Conservation (phyloP, 345 rosid species). For the Eutrema japonicum region DNA sequence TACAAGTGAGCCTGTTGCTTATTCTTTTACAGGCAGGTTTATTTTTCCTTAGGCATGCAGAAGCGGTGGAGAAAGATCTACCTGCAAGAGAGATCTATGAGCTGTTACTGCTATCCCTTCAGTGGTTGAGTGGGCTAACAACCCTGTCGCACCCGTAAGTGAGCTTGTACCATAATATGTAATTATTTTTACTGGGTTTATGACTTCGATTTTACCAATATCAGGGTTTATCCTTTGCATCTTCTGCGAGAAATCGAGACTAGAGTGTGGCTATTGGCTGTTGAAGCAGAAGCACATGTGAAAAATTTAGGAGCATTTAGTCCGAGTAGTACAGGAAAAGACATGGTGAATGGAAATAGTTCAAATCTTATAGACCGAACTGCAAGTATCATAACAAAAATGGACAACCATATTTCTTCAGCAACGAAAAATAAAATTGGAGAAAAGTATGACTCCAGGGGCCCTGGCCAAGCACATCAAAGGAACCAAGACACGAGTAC, state of each 20-base stretch:
- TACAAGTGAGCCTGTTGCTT: slow-evolving; percentile 36
- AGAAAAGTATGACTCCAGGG: slow-evolving; percentile 72
- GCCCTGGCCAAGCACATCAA: slow-evolving; percentile 51
- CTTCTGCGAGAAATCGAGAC: slow-evolving; percentile 97
- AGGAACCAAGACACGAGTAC: slow-evolving; percentile 69
- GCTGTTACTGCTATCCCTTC: slow-evolving; percentile 86
- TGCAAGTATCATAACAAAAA: slow-evolving; percentile 80
- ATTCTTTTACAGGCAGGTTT: slow-evolving; percentile 74
- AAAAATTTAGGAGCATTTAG: slow-evolving; percentile 67
- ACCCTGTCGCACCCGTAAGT: slow-evolving; percentile 83
- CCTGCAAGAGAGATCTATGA: slow-evolving; percentile 92
- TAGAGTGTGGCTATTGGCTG: slow-evolving; percentile 96
- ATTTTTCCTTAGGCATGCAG: slow-evolving; percentile 95
- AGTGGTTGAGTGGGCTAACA: slow-evolving; percentile 96
- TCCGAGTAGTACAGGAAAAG: slow-evolving; percentile 51
- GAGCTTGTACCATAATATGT: slow-evolving; percentile 28
- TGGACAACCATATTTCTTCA: slow-evolving; percentile 88
- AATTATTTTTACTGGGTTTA: slow-evolving; percentile 22
- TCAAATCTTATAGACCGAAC: slow-evolving; percentile 80
- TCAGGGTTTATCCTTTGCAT: slow-evolving; percentile 90
- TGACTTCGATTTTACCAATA: slow-evolving; percentile 33
- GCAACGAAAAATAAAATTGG: slow-evolving; percentile 59
- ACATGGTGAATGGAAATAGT: slow-evolving; percentile 52
- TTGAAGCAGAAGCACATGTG: slow-evolving; percentile 90
- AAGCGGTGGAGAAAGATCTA: slow-evolving; percentile 92